phyloP scores from a whole-genome alignment of 352 stramenopile genomes.

The Globisporangium apiculatum region DNA sequence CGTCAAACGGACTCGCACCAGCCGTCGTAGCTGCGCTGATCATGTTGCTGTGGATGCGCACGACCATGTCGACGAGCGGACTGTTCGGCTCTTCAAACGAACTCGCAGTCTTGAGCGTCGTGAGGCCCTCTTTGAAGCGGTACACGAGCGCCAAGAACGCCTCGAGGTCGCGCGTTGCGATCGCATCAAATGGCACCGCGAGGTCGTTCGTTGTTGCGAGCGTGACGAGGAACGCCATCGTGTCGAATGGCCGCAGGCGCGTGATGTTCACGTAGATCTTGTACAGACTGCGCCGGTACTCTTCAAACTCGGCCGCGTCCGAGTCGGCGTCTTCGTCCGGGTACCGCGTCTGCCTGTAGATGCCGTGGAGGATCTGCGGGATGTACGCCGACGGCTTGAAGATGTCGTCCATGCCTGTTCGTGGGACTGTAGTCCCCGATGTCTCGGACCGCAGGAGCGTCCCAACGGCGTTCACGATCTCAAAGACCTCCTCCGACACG shows the following conservation, averaged over 20 bases:
- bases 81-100: constrained; percentile 59
- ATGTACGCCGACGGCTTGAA: constrained; percentile 74
- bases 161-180: constrained; percentile 58
- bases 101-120: constrained; percentile 49
- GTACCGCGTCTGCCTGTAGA: constrained; percentile 80
- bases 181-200: constrained; percentile 38
- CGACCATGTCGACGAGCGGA: constrained; percentile 56
- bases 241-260: constrained; percentile 59
- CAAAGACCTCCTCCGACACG: constrained; percentile 83
- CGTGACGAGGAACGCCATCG: constrained; percentile 58
- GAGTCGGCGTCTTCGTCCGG: constrained; percentile 65
- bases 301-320: constrained; percentile 79
- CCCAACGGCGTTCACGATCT: constrained; percentile 74
- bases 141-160: constrained; percentile 79
- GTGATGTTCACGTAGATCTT: constrained; percentile 87
- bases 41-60: constrained; percentile 64
- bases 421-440: constrained; percentile 9
- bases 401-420: constrained; percentile 31
- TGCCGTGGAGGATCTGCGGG: constrained; percentile 72
- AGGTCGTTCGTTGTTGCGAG: constrained; percentile 36
- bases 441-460: constrained; percentile 60
- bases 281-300: constrained; percentile 76
- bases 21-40: constrained; percentile 24
- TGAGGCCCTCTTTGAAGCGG: constrained; percentile 77
- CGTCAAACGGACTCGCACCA: constrained; percentile 21